Evolutionary conservation across 2,329 filamentous ascomycete genomes (phyloP), one percentile per base, ranked within the genome.

Genomic region (Diaporthe citrichinensis): DNA sequence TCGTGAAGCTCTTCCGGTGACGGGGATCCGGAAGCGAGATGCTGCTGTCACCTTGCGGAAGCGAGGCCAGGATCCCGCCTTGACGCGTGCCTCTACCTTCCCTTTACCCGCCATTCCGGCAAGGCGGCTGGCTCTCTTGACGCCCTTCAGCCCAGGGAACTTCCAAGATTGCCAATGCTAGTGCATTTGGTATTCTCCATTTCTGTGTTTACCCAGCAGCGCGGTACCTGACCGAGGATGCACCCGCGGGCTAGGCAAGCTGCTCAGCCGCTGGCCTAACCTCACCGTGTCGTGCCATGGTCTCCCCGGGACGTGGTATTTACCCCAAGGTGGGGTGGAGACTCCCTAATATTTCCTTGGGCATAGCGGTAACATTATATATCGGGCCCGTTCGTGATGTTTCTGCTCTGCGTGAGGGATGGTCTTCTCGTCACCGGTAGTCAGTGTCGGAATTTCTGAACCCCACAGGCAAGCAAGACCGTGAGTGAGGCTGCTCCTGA

Each of bases 81-180:
- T 49, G 49, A 69, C 34, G 34, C 23, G 34, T 53, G 65, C 65
- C 17, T 69, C 34, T 31, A 23, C 46, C 9, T 69, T 69, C 72
- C 67, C 51, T 74, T 74, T 71, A 74, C 72, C 72, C 72, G 72
- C 49, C n/a, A 71, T 46, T 55, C 51, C 61, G 72, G 71, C 41
- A 59, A 31, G 58, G 73, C 65, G 46, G 49, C n/a, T 28, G 65
- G n/a, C 31, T 28, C 31, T 53, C 31, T 53, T 53, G 34, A 68
- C 46, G 49, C 34, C 34, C 61, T 68, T 25, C 8, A 68, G 65
- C 65, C 23, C 46, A 39, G 65, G 46, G 28, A 68, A 39, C n/a
- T 53, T 39, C 65, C 65, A 68, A 68, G 23, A 53, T 53, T 68
- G 46, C 46, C 65, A 68, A 17, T n/a, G 15, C 65, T 53, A 53